Percentiles rank a stretch among this genome's conserved stretches.
phyloP scores from a whole-genome alignment of 441 rosid genomes.

The Macaranga tanarius region DNA sequence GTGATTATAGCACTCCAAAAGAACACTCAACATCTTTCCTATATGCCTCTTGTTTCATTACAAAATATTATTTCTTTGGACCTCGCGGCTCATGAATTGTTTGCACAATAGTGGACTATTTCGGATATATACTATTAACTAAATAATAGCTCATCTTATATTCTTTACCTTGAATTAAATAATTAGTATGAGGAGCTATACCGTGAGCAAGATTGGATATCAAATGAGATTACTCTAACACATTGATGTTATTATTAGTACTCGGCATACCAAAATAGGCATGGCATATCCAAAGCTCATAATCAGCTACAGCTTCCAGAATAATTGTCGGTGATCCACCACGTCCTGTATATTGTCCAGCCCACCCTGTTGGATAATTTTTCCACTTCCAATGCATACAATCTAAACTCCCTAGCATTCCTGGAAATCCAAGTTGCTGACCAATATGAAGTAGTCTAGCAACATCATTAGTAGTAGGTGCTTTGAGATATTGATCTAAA shows the following conservation, averaged over 20 bases:
- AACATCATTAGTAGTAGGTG: not conserved
- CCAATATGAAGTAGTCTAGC: not conserved
- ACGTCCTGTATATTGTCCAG: not conserved
- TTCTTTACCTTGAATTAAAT: no score
- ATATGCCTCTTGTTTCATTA: not conserved
- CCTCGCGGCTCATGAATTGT: not conserved
- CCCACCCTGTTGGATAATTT: slow-evolving; percentile 1
- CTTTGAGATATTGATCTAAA: not conserved
- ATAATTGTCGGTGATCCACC: not conserved
- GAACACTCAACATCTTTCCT: not conserved
- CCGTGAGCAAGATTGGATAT: not conserved
- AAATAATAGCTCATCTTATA: no score
- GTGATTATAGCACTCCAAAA: not conserved
- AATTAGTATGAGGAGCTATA: not conserved
- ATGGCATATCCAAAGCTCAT: not conserved
- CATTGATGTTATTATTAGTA: not conserved
- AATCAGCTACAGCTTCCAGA: not conserved
- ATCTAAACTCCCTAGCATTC: slow-evolving; percentile 2
- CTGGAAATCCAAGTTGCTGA: not conserved
- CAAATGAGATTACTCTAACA: not conserved
- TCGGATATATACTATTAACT: not conserved
- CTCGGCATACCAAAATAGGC: no score
- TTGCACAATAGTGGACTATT: not conserved
- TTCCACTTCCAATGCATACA: not conserved
- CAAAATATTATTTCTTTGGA: not conserved